Evolutionary conservation across 2,329 filamentous ascomycete species (phyloP).

Genomic region (Hymenoscyphus repandus): DNA sequence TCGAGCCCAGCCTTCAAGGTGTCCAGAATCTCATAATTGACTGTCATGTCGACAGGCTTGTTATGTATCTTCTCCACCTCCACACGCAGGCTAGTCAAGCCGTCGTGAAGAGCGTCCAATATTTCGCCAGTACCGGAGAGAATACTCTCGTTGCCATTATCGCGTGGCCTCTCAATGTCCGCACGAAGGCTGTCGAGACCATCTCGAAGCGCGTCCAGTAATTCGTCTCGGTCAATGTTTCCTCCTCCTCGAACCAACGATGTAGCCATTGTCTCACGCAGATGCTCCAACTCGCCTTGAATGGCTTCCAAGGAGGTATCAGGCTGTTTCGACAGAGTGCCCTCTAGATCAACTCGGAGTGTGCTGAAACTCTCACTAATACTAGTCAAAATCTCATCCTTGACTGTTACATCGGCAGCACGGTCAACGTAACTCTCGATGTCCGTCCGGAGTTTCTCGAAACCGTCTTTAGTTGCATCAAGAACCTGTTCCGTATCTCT

Average conservation of each 20-base stretch:
- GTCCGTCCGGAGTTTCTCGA: slow-evolving; percentile 73
- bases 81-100: slow-evolving; percentile 68
- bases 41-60: slow-evolving; percentile 75
- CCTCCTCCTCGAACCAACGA: slow-evolving; percentile 43
- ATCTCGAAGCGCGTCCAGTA: slow-evolving; percentile 56
- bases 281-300: slow-evolving; percentile 53
- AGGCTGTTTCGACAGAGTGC: slow-evolving; percentile 48
- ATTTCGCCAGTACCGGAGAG: slow-evolving; percentile 72
- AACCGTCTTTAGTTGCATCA: slow-evolving; percentile 79
- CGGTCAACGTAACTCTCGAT: slow-evolving; percentile 79
- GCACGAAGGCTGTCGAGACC: slow-evolving; percentile 70
- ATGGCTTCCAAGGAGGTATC: slow-evolving; percentile 48
- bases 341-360: slow-evolving; percentile 62
- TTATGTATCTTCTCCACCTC: slow-evolving; percentile 74
- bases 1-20: slow-evolving; percentile 79
- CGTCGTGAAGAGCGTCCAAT: slow-evolving; percentile 83
- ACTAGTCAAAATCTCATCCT: slow-evolving; percentile 72
- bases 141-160: slow-evolving; percentile 24
- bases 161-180: slow-evolving; percentile 56
- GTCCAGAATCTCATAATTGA: slow-evolving; percentile 85
- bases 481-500: slow-evolving; percentile 84
- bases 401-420: slow-evolving; percentile 60
- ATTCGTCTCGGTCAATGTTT: slow-evolving; percentile 54
- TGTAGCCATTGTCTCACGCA: slow-evolving; percentile 51
- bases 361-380: slow-evolving; percentile 61